Conservation (phyloP, 495 filamentous ascomycete genomes). For the Podospora anserina region DNA sequence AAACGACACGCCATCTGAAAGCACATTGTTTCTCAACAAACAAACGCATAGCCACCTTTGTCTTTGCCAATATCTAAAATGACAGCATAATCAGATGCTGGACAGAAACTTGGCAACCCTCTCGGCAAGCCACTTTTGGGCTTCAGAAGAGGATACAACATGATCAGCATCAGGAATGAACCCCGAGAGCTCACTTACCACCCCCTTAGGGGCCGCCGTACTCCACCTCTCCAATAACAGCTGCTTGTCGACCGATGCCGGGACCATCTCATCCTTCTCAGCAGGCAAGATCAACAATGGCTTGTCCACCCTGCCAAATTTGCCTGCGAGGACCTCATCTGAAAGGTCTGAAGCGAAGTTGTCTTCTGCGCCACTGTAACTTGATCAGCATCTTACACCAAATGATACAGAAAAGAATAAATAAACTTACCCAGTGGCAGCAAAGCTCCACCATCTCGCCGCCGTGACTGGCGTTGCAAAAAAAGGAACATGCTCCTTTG, state of each 20-base stretch:
- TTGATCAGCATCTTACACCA: not conserved
- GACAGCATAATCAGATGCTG: not conserved
- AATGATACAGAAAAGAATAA: not conserved
- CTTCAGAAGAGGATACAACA: slow-evolving; percentile 28
- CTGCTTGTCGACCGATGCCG: slow-evolving; percentile 59
- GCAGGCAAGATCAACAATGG: slow-evolving; percentile 61
- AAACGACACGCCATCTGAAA: too few species aligned
- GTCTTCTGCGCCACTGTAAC: slow-evolving; percentile 64
- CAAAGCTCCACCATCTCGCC: slow-evolving; percentile 62
- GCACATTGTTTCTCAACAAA: too few species aligned
- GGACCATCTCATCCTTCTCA: slow-evolving; percentile 65
- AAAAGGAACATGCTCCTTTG: slow-evolving; percentile 46
- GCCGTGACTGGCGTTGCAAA: slow-evolving; percentile 59
- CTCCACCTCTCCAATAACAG: slow-evolving; percentile 60
- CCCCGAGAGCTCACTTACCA: slow-evolving; percentile 30
- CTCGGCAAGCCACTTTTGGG: slow-evolving; percentile 27
- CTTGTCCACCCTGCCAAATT: slow-evolving; percentile 58
- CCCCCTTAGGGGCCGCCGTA: slow-evolving; percentile 16
- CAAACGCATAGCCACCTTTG: not conserved
- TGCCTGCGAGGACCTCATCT: slow-evolving; percentile 37
- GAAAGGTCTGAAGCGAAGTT: slow-evolving; percentile 72
- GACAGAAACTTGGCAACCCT: slow-evolving; percentile 30
- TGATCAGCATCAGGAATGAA: slow-evolving; percentile 35
- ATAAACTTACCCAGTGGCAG: slow-evolving; percentile 43
- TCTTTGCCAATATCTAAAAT: not conserved